Conservation (phyloP, 345 rosid species). For the Nephelium lappaceum region DNA sequence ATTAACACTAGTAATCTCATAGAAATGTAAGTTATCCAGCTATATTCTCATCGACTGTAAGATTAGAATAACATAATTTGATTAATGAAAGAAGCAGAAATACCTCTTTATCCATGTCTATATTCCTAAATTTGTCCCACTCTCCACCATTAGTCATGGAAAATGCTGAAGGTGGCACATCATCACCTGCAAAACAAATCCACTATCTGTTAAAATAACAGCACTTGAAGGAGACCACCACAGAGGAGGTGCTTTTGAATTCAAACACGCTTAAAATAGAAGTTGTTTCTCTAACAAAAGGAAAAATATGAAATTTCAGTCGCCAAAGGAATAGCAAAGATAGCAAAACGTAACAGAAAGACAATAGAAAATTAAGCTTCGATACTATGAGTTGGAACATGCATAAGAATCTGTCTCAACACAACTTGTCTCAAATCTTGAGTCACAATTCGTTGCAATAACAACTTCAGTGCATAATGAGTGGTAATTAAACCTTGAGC, state of each 20-base stretch:
- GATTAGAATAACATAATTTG: conserved; percentile 9
- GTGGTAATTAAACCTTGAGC: neutral
- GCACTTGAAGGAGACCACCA: neutral
- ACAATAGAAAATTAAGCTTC: neutral
- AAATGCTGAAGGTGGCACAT: conserved; percentile 81
- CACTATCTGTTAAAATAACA: conserved; percentile 16
- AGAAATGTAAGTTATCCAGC: neutral
- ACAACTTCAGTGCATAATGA: neutral
- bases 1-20: neutral
- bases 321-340: neutral
- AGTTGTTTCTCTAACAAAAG: neutral
- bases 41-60: conserved; percentile 10
- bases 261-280: neutral
- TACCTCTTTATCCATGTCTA: conserved; percentile 99
- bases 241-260: neutral
- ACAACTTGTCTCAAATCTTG: neutral
- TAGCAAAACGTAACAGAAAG: neutral
- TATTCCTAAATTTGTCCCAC: conserved; percentile 91
- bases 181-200: conserved; percentile 64
- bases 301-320: neutral
- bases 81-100: conserved; percentile 26
- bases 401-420: neutral
- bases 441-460: neutral
- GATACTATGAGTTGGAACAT: neutral
- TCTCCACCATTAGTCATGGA: conserved; percentile 68